Evolutionary conservation across 1,284 basidiomycete genomes (phyloP).

Genomic region (Paramarasmius palmivorus): DNA sequence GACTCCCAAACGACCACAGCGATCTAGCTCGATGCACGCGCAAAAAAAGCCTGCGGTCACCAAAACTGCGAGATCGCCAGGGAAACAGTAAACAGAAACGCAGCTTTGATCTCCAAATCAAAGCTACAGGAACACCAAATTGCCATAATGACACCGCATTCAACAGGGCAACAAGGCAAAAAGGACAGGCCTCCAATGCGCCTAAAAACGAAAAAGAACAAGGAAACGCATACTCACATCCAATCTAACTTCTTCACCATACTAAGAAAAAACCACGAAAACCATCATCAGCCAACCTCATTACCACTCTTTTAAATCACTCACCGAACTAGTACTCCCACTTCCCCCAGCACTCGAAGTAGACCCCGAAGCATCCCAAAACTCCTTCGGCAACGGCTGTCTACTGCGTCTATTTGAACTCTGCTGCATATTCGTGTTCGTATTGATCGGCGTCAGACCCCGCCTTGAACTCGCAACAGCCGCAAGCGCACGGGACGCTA

Average conservation of each 20-base stretch:
- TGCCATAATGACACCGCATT: no score
- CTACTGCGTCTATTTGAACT: constrained; percentile 50
- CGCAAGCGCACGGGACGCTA: constrained; percentile 58
- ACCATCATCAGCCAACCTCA: constrained; percentile 10
- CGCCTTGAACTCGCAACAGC: constrained; percentile 55
- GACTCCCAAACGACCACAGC: no score
- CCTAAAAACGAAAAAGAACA: neutral
- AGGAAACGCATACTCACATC: constrained; percentile 11
- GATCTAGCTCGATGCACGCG: no score
- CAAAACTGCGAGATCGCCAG: no score
- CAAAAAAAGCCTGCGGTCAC: no score
- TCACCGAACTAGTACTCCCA: constrained; percentile 3
- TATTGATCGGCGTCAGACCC: constrained; percentile 41
- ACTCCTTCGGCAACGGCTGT: constrained; percentile 63
- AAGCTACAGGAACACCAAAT: no score
- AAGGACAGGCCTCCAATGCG: no score
- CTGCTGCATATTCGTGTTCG: constrained; percentile 42
- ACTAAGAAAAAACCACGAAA: neutral
- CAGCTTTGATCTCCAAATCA: no score
- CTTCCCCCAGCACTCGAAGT: constrained; percentile 25
- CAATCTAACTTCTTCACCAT: constrained; percentile 1
- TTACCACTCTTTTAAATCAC: constrained; percentile 1
- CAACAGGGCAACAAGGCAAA: no score
- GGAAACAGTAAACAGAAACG: no score
- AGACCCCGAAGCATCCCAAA: constrained; percentile 39